These are phyloP conservation scores for Pinguiococcus pyrenoidosus DNA, from an alignment of 108 stramenopile genomes.

Conservation along the genomic window DNA sequence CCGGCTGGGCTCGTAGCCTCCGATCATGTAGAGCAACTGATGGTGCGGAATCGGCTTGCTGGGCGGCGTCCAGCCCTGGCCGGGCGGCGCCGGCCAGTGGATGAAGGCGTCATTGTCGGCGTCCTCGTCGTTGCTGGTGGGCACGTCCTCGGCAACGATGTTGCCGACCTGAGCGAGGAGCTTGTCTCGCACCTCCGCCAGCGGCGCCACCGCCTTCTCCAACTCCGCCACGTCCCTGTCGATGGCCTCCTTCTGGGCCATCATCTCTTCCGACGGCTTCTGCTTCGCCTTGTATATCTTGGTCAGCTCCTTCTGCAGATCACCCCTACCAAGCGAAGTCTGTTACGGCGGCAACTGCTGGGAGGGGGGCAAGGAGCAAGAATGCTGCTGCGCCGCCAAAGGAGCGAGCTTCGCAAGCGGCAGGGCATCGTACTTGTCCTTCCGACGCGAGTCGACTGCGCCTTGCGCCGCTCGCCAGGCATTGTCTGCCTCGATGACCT, in stretches of 20 bases:
- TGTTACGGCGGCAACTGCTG: no score
- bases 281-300: conserved; percentile 67
- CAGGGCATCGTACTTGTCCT: no score
- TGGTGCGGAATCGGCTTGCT: conserved; percentile 64
- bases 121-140: conserved; percentile 79
- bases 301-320: conserved; percentile 62
- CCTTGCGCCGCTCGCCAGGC: not conserved
- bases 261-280: conserved; percentile 84
- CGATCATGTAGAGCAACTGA: conserved; percentile 88
- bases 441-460: conserved; percentile 1
- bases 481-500: no score
- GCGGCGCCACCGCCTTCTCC: conserved; percentile 47
- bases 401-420: no score
- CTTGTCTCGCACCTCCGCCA: conserved; percentile 11
- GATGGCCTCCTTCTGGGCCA: conserved; percentile 68
- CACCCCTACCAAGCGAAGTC: conserved; percentile 48
- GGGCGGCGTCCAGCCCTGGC: conserved; percentile 31
- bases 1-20: conserved; percentile 90
- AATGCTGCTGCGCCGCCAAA: no score
- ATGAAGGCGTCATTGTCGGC: conserved; percentile 72
- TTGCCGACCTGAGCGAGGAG: conserved; percentile 82
- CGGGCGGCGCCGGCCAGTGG: conserved; percentile 58
- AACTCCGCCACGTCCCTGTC: conserved; percentile 52
- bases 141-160: conserved; percentile 87
- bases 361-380: no score